phyloP scores from a whole-genome alignment of 2,329 filamentous ascomycete genomes.

The Didymella glomerata region DNA sequence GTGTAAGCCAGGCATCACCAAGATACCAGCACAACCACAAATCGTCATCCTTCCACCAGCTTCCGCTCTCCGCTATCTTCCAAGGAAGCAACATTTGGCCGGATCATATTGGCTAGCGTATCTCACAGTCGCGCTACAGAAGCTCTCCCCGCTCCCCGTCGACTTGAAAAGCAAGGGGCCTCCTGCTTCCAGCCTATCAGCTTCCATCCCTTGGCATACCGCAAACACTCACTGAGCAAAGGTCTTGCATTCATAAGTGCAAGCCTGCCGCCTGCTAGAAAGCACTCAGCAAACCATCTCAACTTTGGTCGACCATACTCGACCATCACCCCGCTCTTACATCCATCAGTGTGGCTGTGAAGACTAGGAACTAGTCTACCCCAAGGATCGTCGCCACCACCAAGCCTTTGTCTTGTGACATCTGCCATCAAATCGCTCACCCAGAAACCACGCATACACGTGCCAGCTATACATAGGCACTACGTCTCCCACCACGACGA shows the following conservation, averaged over 20 bases:
- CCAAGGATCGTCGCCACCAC: constrained; percentile 33
- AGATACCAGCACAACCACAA: constrained; percentile 27
- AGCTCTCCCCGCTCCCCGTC: constrained; percentile 27
- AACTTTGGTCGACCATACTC: constrained; percentile 16
- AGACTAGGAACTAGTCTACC: constrained; percentile 29
- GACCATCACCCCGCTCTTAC: constrained; percentile 20
- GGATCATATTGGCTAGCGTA: constrained; percentile 28
- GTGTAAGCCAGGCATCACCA: constrained; percentile 33
- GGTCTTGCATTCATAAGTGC: constrained; percentile 33
- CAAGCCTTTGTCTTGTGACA: constrained; percentile 31
- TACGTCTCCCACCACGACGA: constrained; percentile 37
- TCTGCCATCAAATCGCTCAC: constrained; percentile 14
- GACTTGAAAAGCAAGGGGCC: constrained; percentile 28
- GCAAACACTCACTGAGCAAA: constrained; percentile 16
- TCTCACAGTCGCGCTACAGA: constrained; percentile 24
- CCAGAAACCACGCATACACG: constrained; percentile 16
- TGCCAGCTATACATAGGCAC: constrained; percentile 14
- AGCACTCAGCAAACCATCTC: constrained; percentile 18
- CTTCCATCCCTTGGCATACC: constrained; percentile 38
- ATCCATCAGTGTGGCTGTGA: constrained; percentile 30
- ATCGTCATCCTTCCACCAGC: constrained; percentile 30
- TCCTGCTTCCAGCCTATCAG: constrained; percentile 37
- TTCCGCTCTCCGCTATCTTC: constrained; percentile 26
- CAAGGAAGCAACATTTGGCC: constrained; percentile 20
- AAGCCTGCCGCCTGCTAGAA: constrained; percentile 23